A percentile compares a stretch with the other conserved stretches of the same genome.
phyloP scores from a whole-genome alignment of 2,329 filamentous ascomycete species.

The Biscogniauxia sp. region DNA sequence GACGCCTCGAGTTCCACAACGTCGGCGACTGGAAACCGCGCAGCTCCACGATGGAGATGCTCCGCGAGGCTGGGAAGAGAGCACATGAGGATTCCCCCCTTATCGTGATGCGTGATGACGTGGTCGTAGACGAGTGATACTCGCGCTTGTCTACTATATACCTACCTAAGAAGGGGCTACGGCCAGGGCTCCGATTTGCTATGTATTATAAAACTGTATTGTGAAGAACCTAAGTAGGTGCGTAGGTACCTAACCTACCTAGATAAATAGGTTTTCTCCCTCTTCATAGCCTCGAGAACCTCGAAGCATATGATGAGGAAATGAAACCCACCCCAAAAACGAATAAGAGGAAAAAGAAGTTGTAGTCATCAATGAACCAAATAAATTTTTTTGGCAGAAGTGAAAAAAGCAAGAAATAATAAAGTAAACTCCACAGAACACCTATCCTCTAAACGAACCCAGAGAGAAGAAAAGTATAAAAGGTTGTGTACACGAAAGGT shows the following conservation, averaged over 20 bases:
- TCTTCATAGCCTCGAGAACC: neutral
- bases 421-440: neutral
- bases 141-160: no score
- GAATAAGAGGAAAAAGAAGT: neutral
- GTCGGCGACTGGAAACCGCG: neutral
- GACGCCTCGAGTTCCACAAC: neutral
- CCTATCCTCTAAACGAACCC: no score
- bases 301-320: neutral
- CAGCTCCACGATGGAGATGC: neutral
- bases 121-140: no score
- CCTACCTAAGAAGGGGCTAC: no score
- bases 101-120: neutral
- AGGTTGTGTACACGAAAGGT: no score
- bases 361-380: neutral
- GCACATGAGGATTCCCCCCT: neutral
- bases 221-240: neutral
- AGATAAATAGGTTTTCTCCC: neutral
- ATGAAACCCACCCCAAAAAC: neutral
- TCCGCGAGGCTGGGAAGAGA: neutral
- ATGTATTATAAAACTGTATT: neutral
- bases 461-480: no score
- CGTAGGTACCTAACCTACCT: no score
- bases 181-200: neutral
- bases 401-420: neutral
- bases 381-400: no score